Conservation (phyloP, 495 filamentous ascomycete genomes). For the Tuber microsphaerosporum region DNA sequence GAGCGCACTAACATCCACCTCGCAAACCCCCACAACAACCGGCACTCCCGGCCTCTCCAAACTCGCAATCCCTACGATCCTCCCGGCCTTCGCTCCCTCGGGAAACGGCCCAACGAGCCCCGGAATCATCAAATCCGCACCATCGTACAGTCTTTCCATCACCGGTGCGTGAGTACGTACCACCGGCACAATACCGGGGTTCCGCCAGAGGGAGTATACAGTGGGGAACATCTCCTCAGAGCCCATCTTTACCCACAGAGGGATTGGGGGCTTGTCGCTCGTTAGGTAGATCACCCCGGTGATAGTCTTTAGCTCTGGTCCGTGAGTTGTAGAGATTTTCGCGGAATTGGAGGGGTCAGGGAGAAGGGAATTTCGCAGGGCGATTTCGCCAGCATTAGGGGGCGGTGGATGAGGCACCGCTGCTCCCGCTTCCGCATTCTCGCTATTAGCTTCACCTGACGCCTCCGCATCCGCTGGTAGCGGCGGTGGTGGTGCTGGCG, state of each 20-base stretch:
- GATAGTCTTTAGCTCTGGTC: constrained; percentile 58
- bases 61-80: constrained; percentile 61
- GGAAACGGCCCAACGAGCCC: constrained; percentile 67
- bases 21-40: constrained; percentile 59
- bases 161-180: constrained; percentile 59
- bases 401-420: background rate
- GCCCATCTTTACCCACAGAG: constrained; percentile 64
- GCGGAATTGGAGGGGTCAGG: constrained; percentile 60
- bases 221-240: constrained; percentile 58
- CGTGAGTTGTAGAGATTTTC: constrained; percentile 62
- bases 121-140: constrained; percentile 70
- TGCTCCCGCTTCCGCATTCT: constrained; percentile 30
- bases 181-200: constrained; percentile 56
- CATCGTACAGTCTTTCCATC: constrained; percentile 56
- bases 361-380: constrained; percentile 56
- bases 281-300: constrained; percentile 59
- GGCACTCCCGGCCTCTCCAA: constrained; percentile 56
- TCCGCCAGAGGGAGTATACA: constrained; percentile 63
- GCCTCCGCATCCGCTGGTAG: background rate
- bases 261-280: constrained; percentile 52
- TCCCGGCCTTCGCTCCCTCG: constrained; percentile 53
- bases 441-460: background rate
- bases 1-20: constrained; percentile 57
- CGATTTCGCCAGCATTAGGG: constrained; percentile 41
- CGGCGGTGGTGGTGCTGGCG: background rate